phyloP scores from a whole-genome alignment of 306 rosid genomes.

The Cicer cuneatum region DNA sequence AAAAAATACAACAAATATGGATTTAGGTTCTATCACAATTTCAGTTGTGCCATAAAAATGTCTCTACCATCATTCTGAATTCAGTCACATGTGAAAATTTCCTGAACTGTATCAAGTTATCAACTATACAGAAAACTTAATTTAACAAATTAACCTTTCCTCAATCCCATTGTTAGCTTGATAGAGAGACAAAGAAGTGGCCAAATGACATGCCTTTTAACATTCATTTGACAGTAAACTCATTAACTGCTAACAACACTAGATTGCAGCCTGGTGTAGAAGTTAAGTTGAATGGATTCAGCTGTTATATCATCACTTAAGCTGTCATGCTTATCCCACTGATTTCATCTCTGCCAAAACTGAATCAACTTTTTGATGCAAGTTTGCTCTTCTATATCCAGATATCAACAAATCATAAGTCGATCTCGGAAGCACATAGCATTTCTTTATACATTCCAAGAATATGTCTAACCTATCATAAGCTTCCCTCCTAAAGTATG shows the following conservation, averaged over 20 bases:
- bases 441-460: constrained; percentile 53
- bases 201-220: background rate
- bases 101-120: background rate
- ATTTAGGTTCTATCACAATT: background rate
- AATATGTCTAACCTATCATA: constrained; percentile 65
- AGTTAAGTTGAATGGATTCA: background rate
- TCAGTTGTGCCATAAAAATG: background rate
- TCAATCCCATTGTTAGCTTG: background rate
- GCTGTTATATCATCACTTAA: background rate
- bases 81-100: constrained; percentile 1
- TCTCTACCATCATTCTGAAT: background rate
- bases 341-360: constrained; percentile 50
- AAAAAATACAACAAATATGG: background rate
- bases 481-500: constrained; percentile 61
- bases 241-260: constrained; percentile 13
- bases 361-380: constrained; percentile 49
- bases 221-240: background rate
- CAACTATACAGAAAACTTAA: constrained; percentile 8
- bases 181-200: background rate
- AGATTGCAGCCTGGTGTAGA: background rate
- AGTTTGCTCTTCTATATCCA: constrained; percentile 60
- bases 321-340: constrained; percentile 47
- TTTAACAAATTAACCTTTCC: background rate
- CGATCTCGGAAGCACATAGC: constrained; percentile 47
- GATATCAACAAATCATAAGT: constrained; percentile 59